Conservation (phyloP, 352 stramenopile genomes). For the Peronospora farinosa region DNA sequence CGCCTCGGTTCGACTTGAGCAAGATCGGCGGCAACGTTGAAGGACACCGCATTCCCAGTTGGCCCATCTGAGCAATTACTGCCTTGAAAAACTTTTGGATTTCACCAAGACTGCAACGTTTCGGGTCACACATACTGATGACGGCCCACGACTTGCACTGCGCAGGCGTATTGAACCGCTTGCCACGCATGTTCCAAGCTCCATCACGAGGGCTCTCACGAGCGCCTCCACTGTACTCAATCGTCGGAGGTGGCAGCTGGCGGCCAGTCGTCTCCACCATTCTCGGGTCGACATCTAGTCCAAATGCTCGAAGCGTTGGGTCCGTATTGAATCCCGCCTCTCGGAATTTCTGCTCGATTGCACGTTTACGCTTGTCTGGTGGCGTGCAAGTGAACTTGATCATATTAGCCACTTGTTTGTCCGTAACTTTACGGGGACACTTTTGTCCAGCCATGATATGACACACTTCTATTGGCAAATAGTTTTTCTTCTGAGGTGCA, state of each 20-base stretch:
- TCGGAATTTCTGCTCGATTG: slow-evolving; percentile 54
- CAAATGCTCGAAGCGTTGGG: slow-evolving; percentile 48
- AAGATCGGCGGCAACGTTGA: slow-evolving; percentile 37
- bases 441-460: slow-evolving; percentile 65
- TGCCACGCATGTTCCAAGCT: slow-evolving; percentile 67
- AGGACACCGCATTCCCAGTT: slow-evolving; percentile 50
- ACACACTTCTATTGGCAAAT: slow-evolving; percentile 81
- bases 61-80: slow-evolving; percentile 43
- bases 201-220: slow-evolving; percentile 46
- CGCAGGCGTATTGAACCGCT: slow-evolving; percentile 40
- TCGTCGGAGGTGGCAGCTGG: slow-evolving; percentile 35
- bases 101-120: slow-evolving; percentile 22
- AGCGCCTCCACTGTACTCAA: slow-evolving; percentile 45
- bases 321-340: slow-evolving; percentile 55
- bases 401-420: slow-evolving; percentile 81
- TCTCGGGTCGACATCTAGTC: slow-evolving; percentile 40
- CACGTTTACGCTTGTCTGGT: slow-evolving; percentile 46
- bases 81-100: slow-evolving; percentile 55
- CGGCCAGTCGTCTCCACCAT: slow-evolving; percentile 54
- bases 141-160: slow-evolving; percentile 42
- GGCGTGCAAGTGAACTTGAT: slow-evolving; percentile 61
- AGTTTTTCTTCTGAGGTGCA: slow-evolving; percentile 65
- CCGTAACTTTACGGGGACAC: slow-evolving; percentile 65
- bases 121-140: slow-evolving; percentile 48
- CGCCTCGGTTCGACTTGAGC: slow-evolving; percentile 28